Conservation (phyloP, 75 land plant genomes). For the Cupressus sempervirens region DNA sequence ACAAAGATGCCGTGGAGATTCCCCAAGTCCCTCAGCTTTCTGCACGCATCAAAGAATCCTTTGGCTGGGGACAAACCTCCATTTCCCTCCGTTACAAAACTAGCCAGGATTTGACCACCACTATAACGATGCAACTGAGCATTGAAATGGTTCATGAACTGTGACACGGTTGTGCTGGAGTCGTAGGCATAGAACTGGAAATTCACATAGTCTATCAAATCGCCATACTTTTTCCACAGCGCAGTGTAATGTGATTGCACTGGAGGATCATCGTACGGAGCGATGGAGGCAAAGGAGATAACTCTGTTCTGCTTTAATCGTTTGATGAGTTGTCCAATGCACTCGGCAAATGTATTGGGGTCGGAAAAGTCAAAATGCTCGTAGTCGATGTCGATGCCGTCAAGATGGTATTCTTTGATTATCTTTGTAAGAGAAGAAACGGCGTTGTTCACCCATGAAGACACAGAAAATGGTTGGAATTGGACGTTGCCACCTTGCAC, state of each 20-base stretch:
- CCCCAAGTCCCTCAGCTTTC: background rate
- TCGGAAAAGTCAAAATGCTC: slow-evolving; percentile 29
- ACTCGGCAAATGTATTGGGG: slow-evolving; percentile 14
- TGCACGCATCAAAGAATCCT: slow-evolving; percentile 17
- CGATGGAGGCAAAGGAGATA: background rate
- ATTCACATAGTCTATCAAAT: slow-evolving; percentile 31
- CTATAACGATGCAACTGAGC: too few relatives aligned
- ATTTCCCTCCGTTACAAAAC: slow-evolving; percentile 27
- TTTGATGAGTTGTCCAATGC: slow-evolving; percentile 28
- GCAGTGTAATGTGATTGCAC: too few relatives aligned
- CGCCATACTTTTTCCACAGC: background rate
- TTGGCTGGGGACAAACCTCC: slow-evolving; percentile 15
- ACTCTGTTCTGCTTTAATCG: slow-evolving; percentile 15
- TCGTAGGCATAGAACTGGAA: too few relatives aligned
- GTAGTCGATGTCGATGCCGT: slow-evolving; percentile 41
- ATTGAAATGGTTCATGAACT: too few relatives aligned
- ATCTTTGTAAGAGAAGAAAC: slow-evolving; percentile 19
- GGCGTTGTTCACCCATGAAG: too few relatives aligned
- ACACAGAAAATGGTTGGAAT: too few relatives aligned
- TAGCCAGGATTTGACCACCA: too few relatives aligned
- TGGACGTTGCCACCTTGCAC: too few relatives aligned
- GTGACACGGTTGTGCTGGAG: too few relatives aligned
- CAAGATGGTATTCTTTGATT: slow-evolving; percentile 22
- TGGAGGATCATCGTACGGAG: too few relatives aligned
- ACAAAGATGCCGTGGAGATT: slow-evolving; percentile 15